Conservation (phyloP, 805 yeast genomes). For the Kazachstania africana region DNA sequence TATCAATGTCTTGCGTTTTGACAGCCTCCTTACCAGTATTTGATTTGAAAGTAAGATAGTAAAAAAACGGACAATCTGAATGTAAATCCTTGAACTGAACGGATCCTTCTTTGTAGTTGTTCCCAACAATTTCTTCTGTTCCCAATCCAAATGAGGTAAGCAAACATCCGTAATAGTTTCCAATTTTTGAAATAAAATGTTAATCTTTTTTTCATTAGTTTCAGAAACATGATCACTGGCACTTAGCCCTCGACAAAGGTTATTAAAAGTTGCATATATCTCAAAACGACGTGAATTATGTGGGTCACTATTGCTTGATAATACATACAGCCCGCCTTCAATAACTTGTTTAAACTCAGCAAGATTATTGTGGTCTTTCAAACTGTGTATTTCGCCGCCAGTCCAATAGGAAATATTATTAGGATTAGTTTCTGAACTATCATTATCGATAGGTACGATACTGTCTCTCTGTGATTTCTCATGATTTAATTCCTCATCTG, state of each 20-base stretch:
- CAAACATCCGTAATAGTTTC: conserved; percentile 6
- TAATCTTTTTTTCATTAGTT: conserved; percentile 13
- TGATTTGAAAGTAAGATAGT: conserved; percentile 15
- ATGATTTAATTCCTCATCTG: neutral
- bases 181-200: conserved; percentile 11
- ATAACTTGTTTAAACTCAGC: conserved; percentile 15
- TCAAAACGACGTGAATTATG: conserved; percentile 14
- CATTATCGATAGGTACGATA: too few relatives aligned
- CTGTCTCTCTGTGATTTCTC: neutral
- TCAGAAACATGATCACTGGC: too few relatives aligned
- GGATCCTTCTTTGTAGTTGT: conserved; percentile 15
- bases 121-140: conserved; percentile 10
- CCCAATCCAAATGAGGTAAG: conserved; percentile 8
- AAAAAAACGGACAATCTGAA: conserved; percentile 22
- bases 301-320: conserved; percentile 4
- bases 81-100: conserved; percentile 18
- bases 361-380: conserved; percentile 10
- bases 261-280: conserved; percentile 24
- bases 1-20: conserved; percentile 5
- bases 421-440: conserved; percentile 7
- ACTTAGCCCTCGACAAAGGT: too few relatives aligned
- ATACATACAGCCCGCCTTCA: conserved; percentile 16
- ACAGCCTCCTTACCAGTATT: conserved; percentile 11
- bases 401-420: conserved; percentile 16
- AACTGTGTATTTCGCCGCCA: conserved; percentile 20